Evolutionary conservation across 768 basidiomycete genomes (phyloP), one percentile per base, ranked within the genome.

Genomic region (Tylopilus sp.): DNA sequence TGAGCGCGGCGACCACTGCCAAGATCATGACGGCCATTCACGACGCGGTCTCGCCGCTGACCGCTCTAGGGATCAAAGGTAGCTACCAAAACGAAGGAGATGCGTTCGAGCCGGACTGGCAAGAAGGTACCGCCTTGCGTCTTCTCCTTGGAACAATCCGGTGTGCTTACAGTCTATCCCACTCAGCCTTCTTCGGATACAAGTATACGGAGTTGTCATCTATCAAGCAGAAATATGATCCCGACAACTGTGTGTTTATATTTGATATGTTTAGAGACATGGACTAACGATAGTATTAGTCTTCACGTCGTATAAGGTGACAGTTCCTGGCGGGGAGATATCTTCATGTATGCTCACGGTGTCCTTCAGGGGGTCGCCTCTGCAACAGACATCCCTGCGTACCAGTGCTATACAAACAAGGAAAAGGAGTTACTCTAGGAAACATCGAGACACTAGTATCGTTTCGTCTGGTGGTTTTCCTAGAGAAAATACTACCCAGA

Each of bases 71-170:
- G 13, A 38, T 62, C 33, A 54, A 16, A 31, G 41, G 57, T 16
- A 64, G 63, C 38, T 65, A 67, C 55, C 63, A 64, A 25, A 64
- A 59, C 31, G 62, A 65, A 48, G 65, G 46, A 3, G 51, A 50
- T 21, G 22, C 52, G 6, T 65, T 54, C 37, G 63, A 65, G 19
- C n/a, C 2, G 6, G 31, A 61, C 33, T 65, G 62, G 62, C 59
- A 66, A 48, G 42, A 51, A 45, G 36, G 60, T 59, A 41, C 17
- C 8, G 9, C 21, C 13, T 34, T n/a, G 17, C 26, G 8, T 45
- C 8, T 21, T 33, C 8, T 13, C 2, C 13, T 22, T 16, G 29
- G 16, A 10, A n/a, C n/a, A n/a, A n/a, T n/a, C n/a, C n/a, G n/a
- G n/a, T n/a, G n/a, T n/a, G n/a, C 25, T 42, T 4, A 30, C 24